phyloP scores from a whole-genome alignment of 495 filamentous ascomycete genomes.

The Trypethelium eluteriae region DNA sequence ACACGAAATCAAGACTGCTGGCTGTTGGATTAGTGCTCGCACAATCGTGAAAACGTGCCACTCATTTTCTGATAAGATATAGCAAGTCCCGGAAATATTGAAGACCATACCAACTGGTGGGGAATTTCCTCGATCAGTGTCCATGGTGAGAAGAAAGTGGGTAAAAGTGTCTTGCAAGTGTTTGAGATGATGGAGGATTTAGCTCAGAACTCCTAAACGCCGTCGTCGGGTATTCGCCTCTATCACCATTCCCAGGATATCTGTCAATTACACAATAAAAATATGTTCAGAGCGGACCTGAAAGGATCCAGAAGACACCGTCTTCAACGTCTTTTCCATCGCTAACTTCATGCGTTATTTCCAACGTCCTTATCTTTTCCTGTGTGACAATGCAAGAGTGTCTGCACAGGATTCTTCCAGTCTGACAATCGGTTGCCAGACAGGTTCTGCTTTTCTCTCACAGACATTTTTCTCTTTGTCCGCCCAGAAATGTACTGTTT shows the following conservation, averaged over 20 bases:
- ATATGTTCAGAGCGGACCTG: not conserved
- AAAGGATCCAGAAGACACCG: not conserved
- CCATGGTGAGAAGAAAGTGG: too few relatives aligned
- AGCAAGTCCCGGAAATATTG: too few relatives aligned
- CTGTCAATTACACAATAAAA: not conserved
- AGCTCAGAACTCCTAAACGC: not conserved
- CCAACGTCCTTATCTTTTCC: conserved; percentile 1
- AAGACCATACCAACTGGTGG: too few relatives aligned
- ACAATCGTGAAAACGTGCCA: too few relatives aligned
- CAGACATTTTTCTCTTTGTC: not conserved
- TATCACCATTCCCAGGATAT: not conserved
- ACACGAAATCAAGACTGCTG: too few relatives aligned
- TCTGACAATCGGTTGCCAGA: not conserved
- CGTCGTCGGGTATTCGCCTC: not conserved
- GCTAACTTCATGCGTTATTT: not conserved
- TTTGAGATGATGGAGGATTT: too few relatives aligned
- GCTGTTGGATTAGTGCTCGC: too few relatives aligned
- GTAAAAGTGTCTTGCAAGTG: too few relatives aligned
- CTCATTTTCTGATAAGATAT: too few relatives aligned
- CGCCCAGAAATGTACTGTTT: conserved; percentile 1
- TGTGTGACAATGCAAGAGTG: not conserved
- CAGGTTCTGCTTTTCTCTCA: not conserved
- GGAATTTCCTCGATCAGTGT: too few relatives aligned
- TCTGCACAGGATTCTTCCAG: conserved; percentile 1
- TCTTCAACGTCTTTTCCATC: too few relatives aligned